Percentiles rank a stretch among this genome's conserved stretches.
Conservation (phyloP, 2,329 filamentous ascomycete genomes). For the Ophiostoma himal-ulmi region DNA sequence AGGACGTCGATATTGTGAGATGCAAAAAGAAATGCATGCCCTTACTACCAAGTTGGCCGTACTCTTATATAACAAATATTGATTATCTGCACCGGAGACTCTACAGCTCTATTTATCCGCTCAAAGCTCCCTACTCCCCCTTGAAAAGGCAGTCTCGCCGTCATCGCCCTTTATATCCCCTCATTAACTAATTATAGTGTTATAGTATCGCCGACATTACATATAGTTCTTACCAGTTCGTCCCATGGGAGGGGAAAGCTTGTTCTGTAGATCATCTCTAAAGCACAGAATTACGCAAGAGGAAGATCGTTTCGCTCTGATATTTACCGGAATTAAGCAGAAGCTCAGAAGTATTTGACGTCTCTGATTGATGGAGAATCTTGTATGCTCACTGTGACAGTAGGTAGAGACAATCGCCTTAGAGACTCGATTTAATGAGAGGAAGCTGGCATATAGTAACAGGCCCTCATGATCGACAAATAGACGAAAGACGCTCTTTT, state of each 20-base stretch:
- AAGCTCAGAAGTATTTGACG: background rate
- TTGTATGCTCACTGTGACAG: background rate
- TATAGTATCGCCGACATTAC: background rate
- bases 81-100: background rate
- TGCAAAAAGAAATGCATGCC: background rate
- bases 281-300: background rate
- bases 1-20: background rate
- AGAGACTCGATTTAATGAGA: background rate
- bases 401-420: background rate
- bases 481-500: background rate
- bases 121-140: background rate
- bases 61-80: background rate
- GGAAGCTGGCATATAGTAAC: background rate
- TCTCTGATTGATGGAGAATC: constrained; percentile 23
- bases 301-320: background rate
- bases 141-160: background rate
- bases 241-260: constrained; percentile 1
- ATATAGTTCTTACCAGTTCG: background rate
- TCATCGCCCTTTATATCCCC: background rate
- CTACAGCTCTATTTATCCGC: background rate
- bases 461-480: background rate
- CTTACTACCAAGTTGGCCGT: background rate
- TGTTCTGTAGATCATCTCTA: background rate
- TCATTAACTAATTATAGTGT: background rate
- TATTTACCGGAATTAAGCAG: background rate